Base-by-base conservation (phyloP, 2,329 filamentous ascomycete genomes). In the Sphaerulina musiva region DNA sequence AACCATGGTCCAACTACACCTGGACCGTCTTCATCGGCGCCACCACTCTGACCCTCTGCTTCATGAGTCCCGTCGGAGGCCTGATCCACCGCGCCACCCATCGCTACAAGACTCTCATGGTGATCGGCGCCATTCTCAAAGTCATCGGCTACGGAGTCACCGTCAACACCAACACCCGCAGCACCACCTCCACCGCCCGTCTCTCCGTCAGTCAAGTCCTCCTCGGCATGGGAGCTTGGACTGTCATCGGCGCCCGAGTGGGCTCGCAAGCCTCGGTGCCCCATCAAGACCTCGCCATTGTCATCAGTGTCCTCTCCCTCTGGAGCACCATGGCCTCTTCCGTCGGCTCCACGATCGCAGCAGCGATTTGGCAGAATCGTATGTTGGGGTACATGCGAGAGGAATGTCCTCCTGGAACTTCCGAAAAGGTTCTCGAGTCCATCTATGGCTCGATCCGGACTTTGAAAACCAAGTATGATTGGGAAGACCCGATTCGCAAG, bases 11-110 rank as follows among this genome's bases (percentile, higher is more conserved):
- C 1, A 70, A 65, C 1, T 74, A 74, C 54, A 49, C 69, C 39
- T 74, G 72, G 73, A 74, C 68, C 6, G 69, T 74, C 29, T 74
- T 75, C 60, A 44, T 72, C 8, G 68, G 68, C 14, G 69, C 68
- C 55, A 72, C 70, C 1, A 75, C 71, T 17, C 68, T 75, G 61
- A 68, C 67, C 0, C 68, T 76, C 14, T 67, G 69, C 40, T 39
- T 74, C 4, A 40, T 73, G 3, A 66, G 72, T 0, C 72, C 71
- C 2, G 36, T 74, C 9, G 59, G 47, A 20, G 64, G 66, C 0
- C 46, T 66, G 14, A 61, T 67, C 4, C 73, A 74, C 31, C 59
- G 69, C 0, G 41, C 47, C 20, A 70, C 72, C 0, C 73, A 75
- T 51, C 67, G 72, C 1, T 76, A 75, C 69, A 75, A 74, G 64